Evolutionary conservation across 176 grass and related monocot species (phyloP).

Genomic region (Alloteropsis semialata): DNA sequence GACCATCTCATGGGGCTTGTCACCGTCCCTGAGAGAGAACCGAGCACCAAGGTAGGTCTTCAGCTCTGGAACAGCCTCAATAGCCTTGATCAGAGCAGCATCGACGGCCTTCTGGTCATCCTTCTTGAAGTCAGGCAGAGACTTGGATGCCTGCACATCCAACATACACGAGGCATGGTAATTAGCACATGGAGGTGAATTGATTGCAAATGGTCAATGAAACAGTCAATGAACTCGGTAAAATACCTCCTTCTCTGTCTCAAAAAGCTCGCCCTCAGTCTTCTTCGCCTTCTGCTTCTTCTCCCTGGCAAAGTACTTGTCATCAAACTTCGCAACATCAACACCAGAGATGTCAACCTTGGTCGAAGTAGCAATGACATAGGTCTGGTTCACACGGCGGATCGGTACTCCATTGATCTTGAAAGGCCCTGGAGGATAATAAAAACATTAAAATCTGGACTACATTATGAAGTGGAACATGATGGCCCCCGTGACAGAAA

Average conservation of each 20-base stretch:
- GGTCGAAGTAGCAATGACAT: slow-evolving; percentile 87
- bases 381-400: slow-evolving; percentile 85
- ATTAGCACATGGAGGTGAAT: background rate
- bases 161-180: background rate
- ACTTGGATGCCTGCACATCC: slow-evolving; percentile 44
- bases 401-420: slow-evolving; percentile 96
- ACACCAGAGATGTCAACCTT: slow-evolving; percentile 89
- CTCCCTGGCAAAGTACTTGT: slow-evolving; percentile 86
- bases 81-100: slow-evolving; percentile 59
- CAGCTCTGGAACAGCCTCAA: slow-evolving; percentile 74
- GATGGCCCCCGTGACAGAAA: no score
- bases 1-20: slow-evolving; percentile 90
- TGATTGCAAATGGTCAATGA: no score
- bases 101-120: slow-evolving; percentile 92
- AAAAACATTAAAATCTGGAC: background rate
- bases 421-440: slow-evolving; percentile 68
- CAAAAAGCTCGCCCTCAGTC: slow-evolving; percentile 86
- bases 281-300: slow-evolving; percentile 72
- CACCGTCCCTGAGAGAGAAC: slow-evolving; percentile 83
- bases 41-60: slow-evolving; percentile 68
- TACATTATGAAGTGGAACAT: background rate
- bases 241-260: slow-evolving; percentile 70
- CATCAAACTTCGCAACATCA: slow-evolving; percentile 68
- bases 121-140: slow-evolving; percentile 68
- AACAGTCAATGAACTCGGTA: background rate